These are phyloP conservation scores for Neocatenulostroma microsporum DNA, from an alignment of 2,329 filamentous ascomycete genomes.

Conservation along the genomic window DNA sequence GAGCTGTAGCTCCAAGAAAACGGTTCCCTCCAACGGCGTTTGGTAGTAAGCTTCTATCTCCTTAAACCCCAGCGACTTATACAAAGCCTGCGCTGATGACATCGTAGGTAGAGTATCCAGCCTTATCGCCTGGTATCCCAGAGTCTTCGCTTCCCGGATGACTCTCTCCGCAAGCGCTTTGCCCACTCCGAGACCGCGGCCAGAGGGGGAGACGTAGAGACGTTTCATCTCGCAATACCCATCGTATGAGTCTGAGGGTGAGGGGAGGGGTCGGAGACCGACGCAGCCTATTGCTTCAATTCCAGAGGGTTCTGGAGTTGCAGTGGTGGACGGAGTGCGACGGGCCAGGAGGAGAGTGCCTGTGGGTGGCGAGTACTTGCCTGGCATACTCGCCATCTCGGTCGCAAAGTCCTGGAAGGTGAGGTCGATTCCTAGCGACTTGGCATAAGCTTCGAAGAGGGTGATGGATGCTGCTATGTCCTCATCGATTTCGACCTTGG, in stretches of 20 bases:
- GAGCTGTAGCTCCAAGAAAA: slow-evolving; percentile 40
- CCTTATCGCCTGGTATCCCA: slow-evolving; percentile 47
- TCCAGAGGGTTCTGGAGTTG: too few species aligned
- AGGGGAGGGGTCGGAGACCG: slow-evolving; percentile 41
- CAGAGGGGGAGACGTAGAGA: slow-evolving; percentile 44
- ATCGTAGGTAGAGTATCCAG: slow-evolving; percentile 51
- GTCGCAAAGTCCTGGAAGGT: slow-evolving; percentile 49
- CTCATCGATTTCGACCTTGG: too few species aligned
- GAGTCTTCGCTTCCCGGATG: slow-evolving; percentile 37
- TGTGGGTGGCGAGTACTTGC: slow-evolving; percentile 43
- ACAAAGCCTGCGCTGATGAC: slow-evolving; percentile 44
- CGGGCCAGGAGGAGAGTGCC: slow-evolving; percentile 47
- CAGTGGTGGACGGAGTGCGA: too few species aligned
- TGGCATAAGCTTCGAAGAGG: slow-evolving; percentile 35
- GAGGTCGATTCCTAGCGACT: slow-evolving; percentile 46
- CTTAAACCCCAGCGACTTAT: slow-evolving; percentile 45
- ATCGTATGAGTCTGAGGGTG: too few species aligned
- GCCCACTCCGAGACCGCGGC: slow-evolving; percentile 45
- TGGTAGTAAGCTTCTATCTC: slow-evolving; percentile 49
- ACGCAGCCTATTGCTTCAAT: slow-evolving; percentile 42
- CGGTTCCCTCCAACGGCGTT: slow-evolving; percentile 46
- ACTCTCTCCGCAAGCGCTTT: slow-evolving; percentile 40
- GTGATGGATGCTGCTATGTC: slow-evolving; percentile 33
- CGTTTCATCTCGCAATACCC: slow-evolving; percentile 48
- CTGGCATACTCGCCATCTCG: slow-evolving; percentile 48